Evolutionary conservation across 2,329 filamentous ascomycete species (phyloP), one percentile per base, ranked within the genome.

Genomic region (Gnomoniopsis smithogilvyi): DNA sequence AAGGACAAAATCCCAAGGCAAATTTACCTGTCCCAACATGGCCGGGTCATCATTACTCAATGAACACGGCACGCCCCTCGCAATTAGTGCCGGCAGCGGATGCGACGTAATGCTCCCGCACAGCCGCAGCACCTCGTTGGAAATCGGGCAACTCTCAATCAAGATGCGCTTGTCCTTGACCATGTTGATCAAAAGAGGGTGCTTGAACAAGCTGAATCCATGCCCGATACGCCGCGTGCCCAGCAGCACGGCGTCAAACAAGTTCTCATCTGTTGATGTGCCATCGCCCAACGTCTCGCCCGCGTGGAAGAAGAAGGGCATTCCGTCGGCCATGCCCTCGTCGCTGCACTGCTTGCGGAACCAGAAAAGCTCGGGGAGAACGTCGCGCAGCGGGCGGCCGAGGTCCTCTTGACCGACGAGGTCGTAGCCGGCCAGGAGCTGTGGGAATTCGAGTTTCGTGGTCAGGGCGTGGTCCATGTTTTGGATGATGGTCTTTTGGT

Each of bases 271-370:
- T 0, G 89, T 88, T 21, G 79, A 80, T 65, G 86, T 87, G 30
- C 92, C 92, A 62, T 79, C 76, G 24, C 91, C 92, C 0, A 96
- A 84, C 36, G 87, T 91, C 74, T 97, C 93, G 64, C 93, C 94
- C 0, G 94, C 93, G 71, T 97, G 93, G 77, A 98, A 96, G 78
- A 96, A 96, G 78, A 97, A 96, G 1, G 94, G 94, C 11, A 99
- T 86, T 52, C 92, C 85, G 10, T 62, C 60, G 1, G 36, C 19
- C 41, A 97, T 83, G 2, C 83, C 85, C 67, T 92, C 88, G 68
- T 90, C 81, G 0, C 85, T 83, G 71, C 92, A 97, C 66, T 89
- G 85, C 72, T 94, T 93, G 64, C 88, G 87, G 80, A 98, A 97
- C 92, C 92, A 97, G 73, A 97, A 94, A 0, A 98, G 78, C 68